A percentile compares a stretch with the other conserved stretches of the same genome.
Conservation (phyloP, 2,329 filamentous ascomycete species). For the Pseudocercospora crystallina region DNA sequence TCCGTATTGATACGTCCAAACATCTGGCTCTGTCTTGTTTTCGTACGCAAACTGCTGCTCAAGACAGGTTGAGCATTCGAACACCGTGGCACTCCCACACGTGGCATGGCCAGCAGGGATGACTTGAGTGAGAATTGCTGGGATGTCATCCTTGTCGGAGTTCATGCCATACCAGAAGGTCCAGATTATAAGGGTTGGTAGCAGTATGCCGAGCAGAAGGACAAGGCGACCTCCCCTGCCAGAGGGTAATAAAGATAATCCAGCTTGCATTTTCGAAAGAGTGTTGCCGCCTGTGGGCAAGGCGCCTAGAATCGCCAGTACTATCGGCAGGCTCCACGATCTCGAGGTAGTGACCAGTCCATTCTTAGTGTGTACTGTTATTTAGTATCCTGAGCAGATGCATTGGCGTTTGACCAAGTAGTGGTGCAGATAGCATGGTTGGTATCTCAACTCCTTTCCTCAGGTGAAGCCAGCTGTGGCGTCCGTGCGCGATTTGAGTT, state of each 20-base stretch:
- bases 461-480: no score
- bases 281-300: no score
- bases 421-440: no score
- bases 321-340: no score
- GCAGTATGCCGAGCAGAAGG: slow-evolving; percentile 10
- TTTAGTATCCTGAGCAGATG: no score
- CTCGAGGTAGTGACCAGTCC: no score
- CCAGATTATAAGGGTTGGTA: slow-evolving; percentile 13
- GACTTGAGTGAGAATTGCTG: slow-evolving; percentile 20
- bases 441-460: no score
- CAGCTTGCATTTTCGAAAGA: slow-evolving; percentile 4
- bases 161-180: slow-evolving; percentile 24
- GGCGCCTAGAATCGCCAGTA: neutral
- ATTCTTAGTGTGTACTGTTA: no score
- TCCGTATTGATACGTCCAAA: slow-evolving; percentile 17
- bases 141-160: slow-evolving; percentile 22
- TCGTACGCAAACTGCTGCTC: slow-evolving; percentile 9
- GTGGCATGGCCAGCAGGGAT: slow-evolving; percentile 26
- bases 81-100: slow-evolving; percentile 19
- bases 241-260: slow-evolving; percentile 5
- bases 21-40: slow-evolving; percentile 13
- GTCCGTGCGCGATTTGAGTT: no score
- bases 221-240: slow-evolving; percentile 9
- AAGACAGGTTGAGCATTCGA: slow-evolving; percentile 22
- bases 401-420: no score